These are phyloP conservation scores for Melanogaster broomeanus DNA, from an alignment of 768 basidiomycete species.

Conservation along the genomic window DNA sequence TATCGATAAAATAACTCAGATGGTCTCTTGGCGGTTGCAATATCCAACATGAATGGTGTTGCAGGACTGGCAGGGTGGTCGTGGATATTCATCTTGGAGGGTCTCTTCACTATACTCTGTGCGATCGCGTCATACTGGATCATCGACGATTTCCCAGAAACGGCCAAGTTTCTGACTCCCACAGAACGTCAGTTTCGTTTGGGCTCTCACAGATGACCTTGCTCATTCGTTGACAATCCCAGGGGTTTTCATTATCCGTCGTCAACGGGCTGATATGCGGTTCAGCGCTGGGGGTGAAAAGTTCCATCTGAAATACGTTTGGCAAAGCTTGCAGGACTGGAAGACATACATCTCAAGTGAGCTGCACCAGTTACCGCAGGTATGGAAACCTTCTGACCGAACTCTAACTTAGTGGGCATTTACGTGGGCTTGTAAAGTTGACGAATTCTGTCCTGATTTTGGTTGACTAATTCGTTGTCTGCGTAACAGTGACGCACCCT, in stretches of 20 bases:
- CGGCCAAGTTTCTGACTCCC: constrained; percentile 66
- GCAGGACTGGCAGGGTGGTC: constrained; percentile 66
- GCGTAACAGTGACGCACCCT: constrained; percentile 45
- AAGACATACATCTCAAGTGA: constrained; percentile 73
- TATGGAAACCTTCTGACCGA: background rate
- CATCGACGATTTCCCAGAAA: constrained; percentile 78
- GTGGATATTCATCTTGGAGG: constrained; percentile 78
- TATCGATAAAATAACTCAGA: constrained; percentile 36
- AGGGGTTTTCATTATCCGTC: constrained; percentile 65
- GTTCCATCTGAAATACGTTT: constrained; percentile 55
- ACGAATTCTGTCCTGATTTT: background rate
- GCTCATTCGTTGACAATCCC: constrained; percentile 1
- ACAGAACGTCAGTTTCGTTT: constrained; percentile 50
- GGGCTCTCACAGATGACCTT: background rate
- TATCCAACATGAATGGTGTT: constrained; percentile 69
- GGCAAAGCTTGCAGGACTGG: constrained; percentile 65
- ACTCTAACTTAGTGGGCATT: constrained; percentile 52
- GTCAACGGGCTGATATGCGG: constrained; percentile 65
- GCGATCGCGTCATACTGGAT: constrained; percentile 68
- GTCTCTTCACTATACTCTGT: constrained; percentile 63
- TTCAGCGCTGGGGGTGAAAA: constrained; percentile 63
- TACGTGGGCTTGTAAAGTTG: constrained; percentile 65
- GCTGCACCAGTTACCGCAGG: constrained; percentile 20
- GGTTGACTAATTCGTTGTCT: constrained; percentile 5
- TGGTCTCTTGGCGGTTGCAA: constrained; percentile 65